Base-by-base conservation (phyloP, 2,329 filamentous ascomycete species). In the Cercospora berteroae region DNA sequence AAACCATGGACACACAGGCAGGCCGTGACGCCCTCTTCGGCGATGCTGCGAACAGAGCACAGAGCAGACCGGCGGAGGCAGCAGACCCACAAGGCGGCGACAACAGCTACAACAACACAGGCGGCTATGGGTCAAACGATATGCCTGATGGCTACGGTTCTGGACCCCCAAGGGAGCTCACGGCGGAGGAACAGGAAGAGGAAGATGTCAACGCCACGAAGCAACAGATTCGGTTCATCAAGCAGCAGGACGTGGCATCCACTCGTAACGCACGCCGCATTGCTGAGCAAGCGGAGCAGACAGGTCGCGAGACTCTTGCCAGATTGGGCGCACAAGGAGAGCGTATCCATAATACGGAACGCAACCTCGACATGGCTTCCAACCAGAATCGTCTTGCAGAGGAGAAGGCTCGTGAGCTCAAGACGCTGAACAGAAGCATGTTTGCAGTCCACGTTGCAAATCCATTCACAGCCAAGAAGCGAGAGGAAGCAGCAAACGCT, bases 371-470 rank as follows among this genome's bases (percentile, higher is more conserved):
- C 74, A 83, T 92, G 71, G 90, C 93, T 4, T 73, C 72, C 20
- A 90, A 89, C 70, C 89, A 93, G 77, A 92, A 91, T 73, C 87
- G 88, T 66, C 82, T 91, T 67, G 91, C 92, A 0, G 89, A 93
- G 73, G 92, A 94, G 72, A 91, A 92, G 73, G 90, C 93, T 1
- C 87, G 88, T 58, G 93, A 97, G 76, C 83, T 97, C 42, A 94
- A 94, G 82, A 92, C 87, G 0, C 83, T 96, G 60, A 96, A 97
- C 80, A 85, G 90, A 70, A 93, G 90, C 82, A 96, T 97, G 93
- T 97, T 97, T 76, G 91, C 92, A 50, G 75, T 78, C 55, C 76
- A 80, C 69, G 75, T 77, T 27, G 73, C 73, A 39, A 80, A 81
- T 69, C 81, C 81, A 5, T 83, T 97, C 77, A 95, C 91, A 0